These are phyloP conservation scores for Viola odorata DNA, from an alignment of 345 rosid species.

Conservation along the genomic window DNA sequence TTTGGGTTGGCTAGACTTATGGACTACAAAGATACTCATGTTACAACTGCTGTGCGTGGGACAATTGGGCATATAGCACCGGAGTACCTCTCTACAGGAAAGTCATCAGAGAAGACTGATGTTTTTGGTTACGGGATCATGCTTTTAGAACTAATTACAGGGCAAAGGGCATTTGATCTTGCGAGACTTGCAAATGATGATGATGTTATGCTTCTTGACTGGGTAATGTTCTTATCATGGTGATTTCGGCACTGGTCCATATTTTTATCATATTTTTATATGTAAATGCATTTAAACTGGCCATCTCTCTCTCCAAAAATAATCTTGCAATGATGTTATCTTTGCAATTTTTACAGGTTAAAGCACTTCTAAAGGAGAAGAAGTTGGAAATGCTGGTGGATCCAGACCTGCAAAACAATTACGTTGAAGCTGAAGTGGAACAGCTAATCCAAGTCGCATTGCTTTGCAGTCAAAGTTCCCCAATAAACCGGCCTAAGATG, in stretches of 20 bases:
- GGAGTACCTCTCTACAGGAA: constrained; percentile 28
- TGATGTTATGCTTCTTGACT: constrained; percentile 28
- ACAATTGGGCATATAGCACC: constrained; percentile 31
- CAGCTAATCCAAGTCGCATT: constrained; percentile 27
- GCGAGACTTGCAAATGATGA: constrained; percentile 32
- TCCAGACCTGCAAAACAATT: constrained; percentile 25
- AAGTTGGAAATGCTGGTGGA: constrained; percentile 29
- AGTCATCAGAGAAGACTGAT: constrained; percentile 30
- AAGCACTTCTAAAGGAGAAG: constrained; percentile 25
- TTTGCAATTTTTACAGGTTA: constrained; percentile 15
- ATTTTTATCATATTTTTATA: background rate
- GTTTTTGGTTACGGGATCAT: constrained; percentile 30
- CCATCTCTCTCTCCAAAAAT: too few relatives aligned
- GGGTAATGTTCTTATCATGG: constrained; percentile 18
- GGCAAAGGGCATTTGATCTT: constrained; percentile 29
- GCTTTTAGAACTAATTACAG: constrained; percentile 31
- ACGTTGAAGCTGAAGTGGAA: constrained; percentile 23
- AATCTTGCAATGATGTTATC: too few relatives aligned
- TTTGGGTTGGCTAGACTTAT: constrained; percentile 28
- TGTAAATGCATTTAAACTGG: background rate
- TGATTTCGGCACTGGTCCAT: too few relatives aligned
- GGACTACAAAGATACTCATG: constrained; percentile 33
- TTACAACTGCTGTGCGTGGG: constrained; percentile 31
- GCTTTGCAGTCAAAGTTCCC: constrained; percentile 27
- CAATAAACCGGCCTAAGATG: constrained; percentile 30